Conservation (phyloP, 148 eudicot species). For the Fagopyrum esculentum region DNA sequence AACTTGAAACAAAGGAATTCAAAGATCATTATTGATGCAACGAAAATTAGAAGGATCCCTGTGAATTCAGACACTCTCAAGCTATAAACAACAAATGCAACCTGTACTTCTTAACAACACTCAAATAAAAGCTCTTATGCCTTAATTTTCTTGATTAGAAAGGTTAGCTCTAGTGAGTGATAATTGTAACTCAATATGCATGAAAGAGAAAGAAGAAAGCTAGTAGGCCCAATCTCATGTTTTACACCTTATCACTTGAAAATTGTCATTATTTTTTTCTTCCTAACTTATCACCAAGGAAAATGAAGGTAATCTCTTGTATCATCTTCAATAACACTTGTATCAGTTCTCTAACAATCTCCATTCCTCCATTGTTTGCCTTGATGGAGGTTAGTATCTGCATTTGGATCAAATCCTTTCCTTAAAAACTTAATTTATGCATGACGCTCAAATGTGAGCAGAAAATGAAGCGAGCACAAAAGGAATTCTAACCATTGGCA, state of each 20-base stretch:
- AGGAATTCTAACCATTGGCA: slow-evolving; percentile 54
- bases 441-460: neutral
- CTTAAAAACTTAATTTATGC: neutral
- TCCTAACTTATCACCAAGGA: neutral
- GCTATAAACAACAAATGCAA: neutral
- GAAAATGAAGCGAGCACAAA: slow-evolving; percentile 3
- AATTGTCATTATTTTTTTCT: neutral
- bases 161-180: no score
- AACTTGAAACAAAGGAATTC: no score
- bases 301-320: slow-evolving; percentile 6
- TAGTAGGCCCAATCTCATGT: no score
- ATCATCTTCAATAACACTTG: neutral
- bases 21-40: neutral
- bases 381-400: slow-evolving; percentile 12
- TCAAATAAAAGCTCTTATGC: no score
- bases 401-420: neutral
- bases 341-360: slow-evolving; percentile 31
- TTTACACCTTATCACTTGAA: no score
- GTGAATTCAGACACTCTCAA: neutral
- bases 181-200: no score
- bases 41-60: neutral
- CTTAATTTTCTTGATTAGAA: no score
- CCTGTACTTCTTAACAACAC: neutral
- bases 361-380: slow-evolving; percentile 13
- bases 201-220: no score